Evolutionary conservation across 768 basidiomycete genomes (phyloP), one percentile per base, ranked within the genome.

Genomic region (Pulveroboletus sp.): DNA sequence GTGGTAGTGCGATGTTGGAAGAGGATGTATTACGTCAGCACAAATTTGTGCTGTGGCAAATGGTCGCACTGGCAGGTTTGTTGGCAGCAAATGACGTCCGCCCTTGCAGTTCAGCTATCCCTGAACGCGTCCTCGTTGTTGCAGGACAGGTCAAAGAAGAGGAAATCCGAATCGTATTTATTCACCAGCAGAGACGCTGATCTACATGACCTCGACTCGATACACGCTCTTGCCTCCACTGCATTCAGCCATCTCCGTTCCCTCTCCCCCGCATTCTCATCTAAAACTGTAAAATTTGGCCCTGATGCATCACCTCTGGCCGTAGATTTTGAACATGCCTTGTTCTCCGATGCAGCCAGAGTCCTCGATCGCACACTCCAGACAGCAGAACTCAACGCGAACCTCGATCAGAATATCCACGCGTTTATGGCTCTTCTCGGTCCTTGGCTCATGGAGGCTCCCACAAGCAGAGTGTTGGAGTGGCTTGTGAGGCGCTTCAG

Each of bases 401-500:
- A 80, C 54, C 71, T 99, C 59, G 79, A 94, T 65, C 66, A 49
- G 15, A 68, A 72, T 5, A 73, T 98, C 49, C 73, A 74, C 18
- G 71, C 71, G 7, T 87, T 91, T 59, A 61, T 97, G 39, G 69
- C 78, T 37, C 66, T 85, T 38, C 73, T 99, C 14, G 89, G 90
- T 3, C 85, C 83, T 8, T 89, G 87, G 74, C 68, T 98, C 38
- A 76, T 92, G 71, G 84, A 95, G 36, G 73, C 80, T 31, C 87
- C 91, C 0, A 79, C 90, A 0, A 84, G 83, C 17, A 93, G 87
- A 65, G 80, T 90, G 8, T 63, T 99, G 26, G 96, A 99, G 62
- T 99, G 95, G 95, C 78, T 98, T 24, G 91, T 98, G 4, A 75
- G 90, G 60, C 76, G 93, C 49, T 96, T 97, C 69, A 84, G 94